These are phyloP conservation scores for Fennellomyces sp. DNA, from an alignment of 371 early-diverging fungal genomes.

Conservation along the genomic window DNA sequence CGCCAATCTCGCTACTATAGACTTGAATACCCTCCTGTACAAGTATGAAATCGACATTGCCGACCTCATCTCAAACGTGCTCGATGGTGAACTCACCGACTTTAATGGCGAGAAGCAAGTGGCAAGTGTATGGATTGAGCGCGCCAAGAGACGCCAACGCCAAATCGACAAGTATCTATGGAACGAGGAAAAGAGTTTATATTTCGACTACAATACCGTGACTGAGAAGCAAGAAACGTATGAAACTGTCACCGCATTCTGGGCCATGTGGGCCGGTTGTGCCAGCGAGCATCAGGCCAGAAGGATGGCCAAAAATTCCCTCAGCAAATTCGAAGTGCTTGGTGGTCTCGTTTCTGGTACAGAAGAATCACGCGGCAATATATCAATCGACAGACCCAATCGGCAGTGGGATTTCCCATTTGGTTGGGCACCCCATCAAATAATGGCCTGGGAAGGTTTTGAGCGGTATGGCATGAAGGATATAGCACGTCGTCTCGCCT, in stretches of 20 bases:
- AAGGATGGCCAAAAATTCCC: conserved; percentile 41
- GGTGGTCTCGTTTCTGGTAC: conserved; percentile 88
- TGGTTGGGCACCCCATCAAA: conserved; percentile 97
- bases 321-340: conserved; percentile 73
- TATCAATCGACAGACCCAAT: conserved; percentile 80
- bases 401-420: conserved; percentile 94
- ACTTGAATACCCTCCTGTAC: conserved; percentile 86
- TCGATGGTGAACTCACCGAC: conserved; percentile 27
- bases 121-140: conserved; percentile 37
- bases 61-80: conserved; percentile 63
- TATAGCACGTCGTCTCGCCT: conserved; percentile 78
- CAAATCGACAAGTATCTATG: conserved; percentile 65
- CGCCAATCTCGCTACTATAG: conserved; percentile 87
- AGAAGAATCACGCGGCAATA: conserved; percentile 76
- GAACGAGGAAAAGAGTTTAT: conserved; percentile 51
- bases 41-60: conserved; percentile 91
- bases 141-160: conserved; percentile 43
- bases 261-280: conserved; percentile 72
- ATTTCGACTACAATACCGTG: conserved; percentile 60
- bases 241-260: conserved; percentile 71
- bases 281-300: conserved; percentile 63
- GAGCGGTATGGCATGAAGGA: conserved; percentile 74
- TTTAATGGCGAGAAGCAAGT: conserved; percentile 30
- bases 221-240: conserved; percentile 49
- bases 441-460: conserved; percentile 90